Base-by-base conservation (phyloP, 2,329 filamentous ascomycete genomes). In the Aspergillus tamarii region DNA sequence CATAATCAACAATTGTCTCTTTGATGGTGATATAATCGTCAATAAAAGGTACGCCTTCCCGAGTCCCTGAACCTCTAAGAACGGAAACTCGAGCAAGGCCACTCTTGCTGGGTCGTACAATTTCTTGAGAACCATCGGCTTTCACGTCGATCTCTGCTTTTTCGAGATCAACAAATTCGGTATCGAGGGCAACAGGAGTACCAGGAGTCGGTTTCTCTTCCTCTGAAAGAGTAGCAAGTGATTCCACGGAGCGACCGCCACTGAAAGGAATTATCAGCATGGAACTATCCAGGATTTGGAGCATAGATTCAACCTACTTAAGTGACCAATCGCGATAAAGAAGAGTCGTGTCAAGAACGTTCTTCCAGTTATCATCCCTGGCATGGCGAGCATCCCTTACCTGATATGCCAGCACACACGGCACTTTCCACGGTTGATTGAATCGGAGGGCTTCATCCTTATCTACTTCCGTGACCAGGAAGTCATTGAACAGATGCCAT, bases 401-500 rank as follows among this genome's bases (percentile, higher is more conserved):
- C 76, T 99, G 95, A 78, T 92, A 99, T 5, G 92, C 85, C 59
- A 99, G 81, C 6, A 98, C 90, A 14, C 92, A 93, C 0, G 95
- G 95, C 57, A 93, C 84, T 81, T 98, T 99, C 95, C 95, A 99
- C 21, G 89, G 86, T 4, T 93, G 88, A 66, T 94, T 94, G 77
- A 98, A 99, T 28, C 90, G 89, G 21, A 98, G 83, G 0, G 94
- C 96, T 75, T 99, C 94, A 65, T 93, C 89, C 32, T 87, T 86
- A 36, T 89, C 87, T 19, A 97, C 87, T 11, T 90, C 89, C 14
- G 91, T 88, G 26, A 99, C 96, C 41, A 97, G 81, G 73, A 99
- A 99, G 78, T 99, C 95, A 71, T 99, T 99, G 82, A 99, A 97
- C 1, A 99, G 80, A 78, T 98, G 93, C 96, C 96, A 99, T 70